Evolutionary conservation across 257 asterid genomes (phyloP).

Genomic region (Nicotiana tabacum): DNA sequence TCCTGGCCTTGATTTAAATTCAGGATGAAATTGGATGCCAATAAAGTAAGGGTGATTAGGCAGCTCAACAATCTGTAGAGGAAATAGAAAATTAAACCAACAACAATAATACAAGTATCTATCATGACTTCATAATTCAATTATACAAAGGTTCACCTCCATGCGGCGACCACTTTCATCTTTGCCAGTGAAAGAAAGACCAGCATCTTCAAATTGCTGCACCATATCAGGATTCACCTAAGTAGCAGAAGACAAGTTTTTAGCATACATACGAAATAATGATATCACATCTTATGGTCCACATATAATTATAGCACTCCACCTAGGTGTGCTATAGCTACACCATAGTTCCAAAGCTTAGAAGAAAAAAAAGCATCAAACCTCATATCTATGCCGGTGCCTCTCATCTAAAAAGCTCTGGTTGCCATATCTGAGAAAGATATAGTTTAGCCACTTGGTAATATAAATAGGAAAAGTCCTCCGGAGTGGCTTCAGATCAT

Average conservation of each 20-base stretch:
- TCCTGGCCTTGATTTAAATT: slow-evolving; percentile 75
- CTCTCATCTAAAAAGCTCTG: slow-evolving; percentile 22
- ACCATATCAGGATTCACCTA: slow-evolving; percentile 85
- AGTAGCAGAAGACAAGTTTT: neutral
- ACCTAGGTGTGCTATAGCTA: neutral
- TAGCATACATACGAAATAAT: neutral
- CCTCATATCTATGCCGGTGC: slow-evolving; percentile 35
- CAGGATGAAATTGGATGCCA: slow-evolving; percentile 77
- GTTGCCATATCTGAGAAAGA: slow-evolving; percentile 21
- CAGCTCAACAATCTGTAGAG: slow-evolving; percentile 60
- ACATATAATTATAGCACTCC: neutral
- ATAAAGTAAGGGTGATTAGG: slow-evolving; percentile 62
- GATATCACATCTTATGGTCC: neutral
- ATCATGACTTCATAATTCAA: neutral
- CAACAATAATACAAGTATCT: neutral
- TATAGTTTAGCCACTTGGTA: neutral
- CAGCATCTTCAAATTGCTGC: slow-evolving; percentile 55
- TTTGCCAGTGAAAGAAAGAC: slow-evolving; percentile 63
- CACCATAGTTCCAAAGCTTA: neutral
- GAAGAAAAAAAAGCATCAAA: neutral
- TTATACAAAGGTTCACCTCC: slow-evolving; percentile 47
- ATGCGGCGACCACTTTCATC: slow-evolving; percentile 70
- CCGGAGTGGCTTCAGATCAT: neutral
- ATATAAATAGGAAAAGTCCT: neutral
- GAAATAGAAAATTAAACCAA: neutral